Evolutionary conservation across 2,329 filamentous ascomycete genomes (phyloP).

Genomic region (Alternaria brassicae): DNA sequence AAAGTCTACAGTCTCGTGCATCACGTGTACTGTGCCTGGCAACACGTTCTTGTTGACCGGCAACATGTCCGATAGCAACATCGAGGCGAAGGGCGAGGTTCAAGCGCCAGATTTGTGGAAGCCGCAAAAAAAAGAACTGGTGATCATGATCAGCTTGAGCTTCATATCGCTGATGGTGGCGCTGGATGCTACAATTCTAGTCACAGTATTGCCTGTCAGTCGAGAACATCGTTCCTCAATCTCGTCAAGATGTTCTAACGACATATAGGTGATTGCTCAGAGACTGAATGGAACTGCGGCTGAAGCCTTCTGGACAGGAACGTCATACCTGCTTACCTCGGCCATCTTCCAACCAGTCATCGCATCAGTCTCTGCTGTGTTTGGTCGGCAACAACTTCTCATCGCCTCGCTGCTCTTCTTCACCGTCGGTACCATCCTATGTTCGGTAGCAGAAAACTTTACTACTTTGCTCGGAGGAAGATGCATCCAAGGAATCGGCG

Average conservation of each 20-base stretch:
- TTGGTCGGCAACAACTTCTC: slow-evolving; percentile 57
- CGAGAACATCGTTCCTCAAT: neutral
- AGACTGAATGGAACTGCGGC: slow-evolving; percentile 32
- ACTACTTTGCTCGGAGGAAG: slow-evolving; percentile 46
- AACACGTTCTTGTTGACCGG: neutral
- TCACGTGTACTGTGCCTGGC: slow-evolving; percentile 3
- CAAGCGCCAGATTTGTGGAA: slow-evolving; percentile 13
- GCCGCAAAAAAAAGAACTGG: slow-evolving; percentile 21
- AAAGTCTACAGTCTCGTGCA: neutral
- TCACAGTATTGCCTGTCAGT: slow-evolving; percentile 38
- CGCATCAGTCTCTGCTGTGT: slow-evolving; percentile 54
- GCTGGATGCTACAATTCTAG: slow-evolving; percentile 41
- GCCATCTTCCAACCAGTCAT: slow-evolving; percentile 65
- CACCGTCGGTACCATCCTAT: slow-evolving; percentile 56
- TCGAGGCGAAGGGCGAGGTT: slow-evolving; percentile 21
- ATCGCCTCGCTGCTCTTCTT: slow-evolving; percentile 54
- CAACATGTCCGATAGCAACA: slow-evolving; percentile 2
- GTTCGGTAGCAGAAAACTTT: slow-evolving; percentile 48
- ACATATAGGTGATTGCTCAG: slow-evolving; percentile 31
- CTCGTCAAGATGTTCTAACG: neutral
- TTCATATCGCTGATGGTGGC: slow-evolving; percentile 41
- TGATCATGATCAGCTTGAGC: slow-evolving; percentile 41
- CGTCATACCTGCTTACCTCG: slow-evolving; percentile 71
- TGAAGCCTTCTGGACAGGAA: slow-evolving; percentile 74
- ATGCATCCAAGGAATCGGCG: slow-evolving; percentile 49